Conservation (phyloP, 805 yeast genomes). For the Vanderwaltozyma tropicalis region DNA sequence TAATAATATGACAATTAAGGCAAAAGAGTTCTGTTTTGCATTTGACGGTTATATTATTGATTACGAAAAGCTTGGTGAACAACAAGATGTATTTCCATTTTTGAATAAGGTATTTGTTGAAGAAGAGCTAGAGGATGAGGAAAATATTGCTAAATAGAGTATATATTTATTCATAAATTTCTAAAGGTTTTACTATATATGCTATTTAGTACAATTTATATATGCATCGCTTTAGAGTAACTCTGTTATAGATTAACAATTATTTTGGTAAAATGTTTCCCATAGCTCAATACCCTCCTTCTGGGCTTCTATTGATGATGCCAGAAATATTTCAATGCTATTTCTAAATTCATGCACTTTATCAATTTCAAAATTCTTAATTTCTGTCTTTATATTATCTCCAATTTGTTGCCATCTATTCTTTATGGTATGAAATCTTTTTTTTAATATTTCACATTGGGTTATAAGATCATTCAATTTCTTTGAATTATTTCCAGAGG, state of each 20-base stretch:
- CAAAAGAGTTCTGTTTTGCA: slow-evolving; percentile 39
- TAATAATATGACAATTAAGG: slow-evolving; percentile 18
- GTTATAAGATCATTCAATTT: slow-evolving; percentile 45
- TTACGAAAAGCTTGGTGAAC: slow-evolving; percentile 35
- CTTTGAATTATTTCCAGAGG: slow-evolving; percentile 46
- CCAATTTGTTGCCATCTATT: slow-evolving; percentile 52
- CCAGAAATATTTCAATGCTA: slow-evolving; percentile 81
- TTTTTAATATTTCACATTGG: slow-evolving; percentile 49
- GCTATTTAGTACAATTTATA: too few relatives aligned
- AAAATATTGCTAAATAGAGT: neutral
- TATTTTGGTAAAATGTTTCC: slow-evolving; percentile 74
- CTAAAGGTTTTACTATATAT: neutral
- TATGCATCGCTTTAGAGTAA: too few relatives aligned
- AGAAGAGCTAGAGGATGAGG: slow-evolving; percentile 18
- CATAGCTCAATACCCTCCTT: slow-evolving; percentile 83
- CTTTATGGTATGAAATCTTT: slow-evolving; percentile 42
- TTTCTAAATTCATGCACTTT: slow-evolving; percentile 77
- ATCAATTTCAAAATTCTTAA: slow-evolving; percentile 58
- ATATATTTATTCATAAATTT: neutral
- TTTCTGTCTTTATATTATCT: slow-evolving; percentile 54
- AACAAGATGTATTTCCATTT: slow-evolving; percentile 19
- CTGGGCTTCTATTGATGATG: slow-evolving; percentile 83
- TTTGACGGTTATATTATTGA: slow-evolving; percentile 55
- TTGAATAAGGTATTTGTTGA: slow-evolving; percentile 25
- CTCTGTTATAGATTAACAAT: slow-evolving; percentile 17